phyloP scores from a whole-genome alignment of 2,329 filamentous ascomycete genomes.

The Aureobasidium sp. region DNA sequence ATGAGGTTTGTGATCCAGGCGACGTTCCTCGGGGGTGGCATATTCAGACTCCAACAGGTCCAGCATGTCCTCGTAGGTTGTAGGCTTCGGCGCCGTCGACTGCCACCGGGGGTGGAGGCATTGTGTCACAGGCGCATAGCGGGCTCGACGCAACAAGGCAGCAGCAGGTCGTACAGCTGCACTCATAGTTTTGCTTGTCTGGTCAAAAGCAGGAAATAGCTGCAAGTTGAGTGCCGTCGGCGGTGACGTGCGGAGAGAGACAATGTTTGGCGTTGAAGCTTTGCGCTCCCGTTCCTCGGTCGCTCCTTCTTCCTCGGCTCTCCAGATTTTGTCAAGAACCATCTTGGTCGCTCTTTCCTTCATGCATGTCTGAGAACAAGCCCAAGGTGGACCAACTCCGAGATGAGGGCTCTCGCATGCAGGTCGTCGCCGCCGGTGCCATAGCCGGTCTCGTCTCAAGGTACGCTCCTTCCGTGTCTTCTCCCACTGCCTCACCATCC shows the following conservation, averaged over 20 bases:
- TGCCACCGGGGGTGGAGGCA: neutral
- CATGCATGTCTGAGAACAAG: conserved; percentile 54
- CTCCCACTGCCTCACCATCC: neutral
- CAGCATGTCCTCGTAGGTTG: conserved; percentile 2
- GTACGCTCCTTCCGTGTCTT: conserved; percentile 38
- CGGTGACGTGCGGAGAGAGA: neutral
- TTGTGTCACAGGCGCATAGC: neutral
- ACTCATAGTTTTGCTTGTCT: neutral
- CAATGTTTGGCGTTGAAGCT: conserved; percentile 3
- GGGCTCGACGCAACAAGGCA: neutral
- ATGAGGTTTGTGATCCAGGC: neutral
- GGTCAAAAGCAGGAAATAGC: neutral
- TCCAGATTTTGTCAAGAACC: neutral
- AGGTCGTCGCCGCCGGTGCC: conserved; percentile 60
- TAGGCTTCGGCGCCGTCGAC: neutral
- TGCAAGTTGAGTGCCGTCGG: too few relatives aligned
- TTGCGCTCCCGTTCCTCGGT: too few relatives aligned
- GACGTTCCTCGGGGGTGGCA: neutral
- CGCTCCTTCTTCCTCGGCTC: conserved; percentile 10
- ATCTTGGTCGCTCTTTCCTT: neutral
- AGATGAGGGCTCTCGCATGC: conserved; percentile 63
- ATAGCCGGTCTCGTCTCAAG: conserved; percentile 81
- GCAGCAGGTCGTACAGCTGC: neutral
- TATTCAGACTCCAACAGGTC: neutral
- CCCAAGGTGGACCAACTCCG: conserved; percentile 54